Conservation (phyloP, 441 rosid genomes). For the Rhodomyrtus psidioides region DNA sequence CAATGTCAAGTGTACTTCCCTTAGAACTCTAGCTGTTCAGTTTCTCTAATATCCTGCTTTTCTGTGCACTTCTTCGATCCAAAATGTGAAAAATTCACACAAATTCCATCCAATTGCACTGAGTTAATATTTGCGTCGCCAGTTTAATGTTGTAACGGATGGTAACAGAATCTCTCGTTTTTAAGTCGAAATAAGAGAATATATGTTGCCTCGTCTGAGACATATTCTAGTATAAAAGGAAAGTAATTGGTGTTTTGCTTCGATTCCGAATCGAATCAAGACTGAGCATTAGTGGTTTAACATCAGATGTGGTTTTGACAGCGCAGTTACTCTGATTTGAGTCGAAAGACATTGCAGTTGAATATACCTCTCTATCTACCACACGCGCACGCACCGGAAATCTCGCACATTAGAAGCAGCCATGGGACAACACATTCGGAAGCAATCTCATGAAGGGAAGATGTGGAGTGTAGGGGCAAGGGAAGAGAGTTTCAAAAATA, state of each 20-base stretch:
- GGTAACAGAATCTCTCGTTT: not conserved
- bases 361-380: not conserved
- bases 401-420: not conserved
- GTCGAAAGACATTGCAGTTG: not conserved
- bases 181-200: not conserved
- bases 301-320: not conserved
- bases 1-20: not conserved
- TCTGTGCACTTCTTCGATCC: too few relatives aligned
- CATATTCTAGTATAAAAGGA: not conserved
- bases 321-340: rapidly evolving
- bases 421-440: not conserved
- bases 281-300: not conserved
- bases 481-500: not conserved
- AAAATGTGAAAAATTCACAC: too few relatives aligned
- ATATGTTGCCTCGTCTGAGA: not conserved
- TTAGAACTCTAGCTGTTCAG: not conserved
- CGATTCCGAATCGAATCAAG: not conserved
- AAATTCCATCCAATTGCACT: too few relatives aligned
- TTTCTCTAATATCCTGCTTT: too few relatives aligned
- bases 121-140: not conserved
- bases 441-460: not conserved
- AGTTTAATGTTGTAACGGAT: not conserved
- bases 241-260: not conserved
- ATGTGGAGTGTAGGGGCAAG: not conserved
- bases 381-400: not conserved